Evolutionary conservation across 2,329 filamentous ascomycete species (phyloP).

Genomic region (Colletotrichum sp.): DNA sequence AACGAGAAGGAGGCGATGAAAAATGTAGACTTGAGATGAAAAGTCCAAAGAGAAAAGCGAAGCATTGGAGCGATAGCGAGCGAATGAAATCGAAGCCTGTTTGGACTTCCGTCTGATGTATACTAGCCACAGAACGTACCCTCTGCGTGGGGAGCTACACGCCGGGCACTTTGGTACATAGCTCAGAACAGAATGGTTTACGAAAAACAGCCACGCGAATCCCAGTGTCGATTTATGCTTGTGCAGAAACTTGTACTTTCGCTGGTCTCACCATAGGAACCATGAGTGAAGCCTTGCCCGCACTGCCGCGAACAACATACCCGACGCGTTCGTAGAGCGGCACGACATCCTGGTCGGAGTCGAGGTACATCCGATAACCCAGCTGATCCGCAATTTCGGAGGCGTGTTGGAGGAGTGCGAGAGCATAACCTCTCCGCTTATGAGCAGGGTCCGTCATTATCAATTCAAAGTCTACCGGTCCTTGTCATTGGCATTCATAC

Average conservation of each 20-base stretch:
- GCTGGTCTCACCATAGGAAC: conserved; percentile 23
- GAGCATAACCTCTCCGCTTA: conserved; percentile 15
- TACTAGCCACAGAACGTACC: neutral
- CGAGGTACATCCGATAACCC: conserved; percentile 19
- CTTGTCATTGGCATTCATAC: neutral
- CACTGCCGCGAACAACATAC: conserved; percentile 4
- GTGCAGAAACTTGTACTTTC: neutral
- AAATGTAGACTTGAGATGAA: neutral
- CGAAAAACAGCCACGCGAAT: neutral
- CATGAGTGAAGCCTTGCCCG: conserved; percentile 8
- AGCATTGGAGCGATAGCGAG: conserved; percentile 1
- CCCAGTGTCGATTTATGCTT: neutral
- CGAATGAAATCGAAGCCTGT: neutral
- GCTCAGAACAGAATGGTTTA: neutral
- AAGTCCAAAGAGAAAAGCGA: neutral
- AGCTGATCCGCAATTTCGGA: conserved; percentile 13
- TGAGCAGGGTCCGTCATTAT: conserved; percentile 21
- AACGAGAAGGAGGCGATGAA: neutral
- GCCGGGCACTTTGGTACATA: neutral
- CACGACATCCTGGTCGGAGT: conserved; percentile 18
- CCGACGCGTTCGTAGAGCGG: conserved; percentile 17
- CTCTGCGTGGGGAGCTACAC: neutral
- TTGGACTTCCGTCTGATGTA: neutral
- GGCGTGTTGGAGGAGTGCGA: conserved; percentile 10
- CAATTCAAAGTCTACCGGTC: conserved; percentile 19